phyloP scores from a whole-genome alignment of 2,329 filamentous ascomycete species.

The Endoconidiophora polonica region DNA sequence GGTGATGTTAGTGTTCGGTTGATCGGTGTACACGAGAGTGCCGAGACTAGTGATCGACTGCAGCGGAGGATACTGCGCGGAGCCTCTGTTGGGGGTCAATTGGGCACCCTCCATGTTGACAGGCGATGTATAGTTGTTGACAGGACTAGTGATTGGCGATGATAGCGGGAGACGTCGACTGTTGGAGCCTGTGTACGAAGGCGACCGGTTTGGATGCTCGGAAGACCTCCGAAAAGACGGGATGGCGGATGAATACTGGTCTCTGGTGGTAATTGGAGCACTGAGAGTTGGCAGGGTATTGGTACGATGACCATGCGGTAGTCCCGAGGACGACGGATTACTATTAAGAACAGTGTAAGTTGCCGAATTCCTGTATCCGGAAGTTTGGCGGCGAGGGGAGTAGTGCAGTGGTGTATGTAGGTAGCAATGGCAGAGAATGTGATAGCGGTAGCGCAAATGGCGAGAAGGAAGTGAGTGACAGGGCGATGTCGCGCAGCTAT shows the following conservation, averaged over 20 bases:
- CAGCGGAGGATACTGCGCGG: constrained; percentile 36
- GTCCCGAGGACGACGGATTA: constrained; percentile 35
- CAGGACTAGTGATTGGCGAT: constrained; percentile 32
- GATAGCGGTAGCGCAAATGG: too few relatives aligned
- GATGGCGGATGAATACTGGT: constrained; percentile 35
- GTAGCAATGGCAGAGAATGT: too few relatives aligned
- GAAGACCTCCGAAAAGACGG: constrained; percentile 33
- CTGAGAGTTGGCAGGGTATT: constrained; percentile 35
- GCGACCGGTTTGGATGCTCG: constrained; percentile 34
- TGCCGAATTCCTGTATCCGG: too few relatives aligned
- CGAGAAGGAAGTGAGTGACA: too few relatives aligned
- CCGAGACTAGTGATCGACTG: constrained; percentile 34
- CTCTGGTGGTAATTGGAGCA: constrained; percentile 32
- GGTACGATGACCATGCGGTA: constrained; percentile 40
- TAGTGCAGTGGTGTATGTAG: too few relatives aligned
- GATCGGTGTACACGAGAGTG: constrained; percentile 44
- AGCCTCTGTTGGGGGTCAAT: constrained; percentile 23
- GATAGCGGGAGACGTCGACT: constrained; percentile 36
- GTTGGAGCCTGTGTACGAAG: constrained; percentile 29
- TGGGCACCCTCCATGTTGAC: constrained; percentile 33
- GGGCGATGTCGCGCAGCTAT: too few relatives aligned
- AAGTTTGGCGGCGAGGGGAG: too few relatives aligned
- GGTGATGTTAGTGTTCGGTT: constrained; percentile 34
- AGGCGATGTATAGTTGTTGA: constrained; percentile 26
- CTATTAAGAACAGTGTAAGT: constrained; percentile 16